phyloP scores from a whole-genome alignment of 495 filamentous ascomycete species.

The Aspergillus egyptiacus region DNA sequence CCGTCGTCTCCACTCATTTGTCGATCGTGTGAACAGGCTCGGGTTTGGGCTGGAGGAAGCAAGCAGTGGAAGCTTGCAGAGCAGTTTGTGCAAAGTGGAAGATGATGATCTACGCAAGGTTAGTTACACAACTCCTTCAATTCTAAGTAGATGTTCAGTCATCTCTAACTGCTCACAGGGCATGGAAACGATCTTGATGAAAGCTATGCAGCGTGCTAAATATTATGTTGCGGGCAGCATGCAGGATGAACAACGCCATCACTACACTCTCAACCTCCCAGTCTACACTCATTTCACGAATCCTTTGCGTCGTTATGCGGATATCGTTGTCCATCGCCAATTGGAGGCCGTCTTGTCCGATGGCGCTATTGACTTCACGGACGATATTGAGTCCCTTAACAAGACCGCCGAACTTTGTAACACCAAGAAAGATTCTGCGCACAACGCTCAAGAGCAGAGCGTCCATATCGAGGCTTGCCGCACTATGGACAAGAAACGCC shows the following conservation, averaged over 20 bases:
- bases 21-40: conserved; percentile 85
- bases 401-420: conserved; percentile 97
- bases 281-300: conserved; percentile 97
- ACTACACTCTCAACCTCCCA: conserved; percentile 89
- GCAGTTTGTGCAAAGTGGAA: conserved; percentile 84
- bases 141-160: not conserved
- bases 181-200: conserved; percentile 92
- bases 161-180: conserved; percentile 42
- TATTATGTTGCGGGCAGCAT: conserved; percentile 79
- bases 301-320: conserved; percentile 89
- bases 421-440: conserved; percentile 97
- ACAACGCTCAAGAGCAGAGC: conserved; percentile 96
- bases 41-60: conserved; percentile 83
- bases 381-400: conserved; percentile 78
- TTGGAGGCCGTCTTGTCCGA: conserved; percentile 82
- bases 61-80: conserved; percentile 86
- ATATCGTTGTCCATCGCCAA: conserved; percentile 93
- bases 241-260: conserved; percentile 64
- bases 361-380: conserved; percentile 74
- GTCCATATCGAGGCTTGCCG: conserved; percentile 97
- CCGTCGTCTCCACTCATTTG: conserved; percentile 82
- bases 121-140: conserved; percentile 4
- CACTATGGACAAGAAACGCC: conserved; percentile 81
- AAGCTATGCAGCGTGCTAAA: conserved; percentile 93
- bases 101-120: conserved; percentile 82